Evolutionary conservation across 2,329 filamentous ascomycete species (phyloP).

Genomic region (Fusarium begoniae): DNA sequence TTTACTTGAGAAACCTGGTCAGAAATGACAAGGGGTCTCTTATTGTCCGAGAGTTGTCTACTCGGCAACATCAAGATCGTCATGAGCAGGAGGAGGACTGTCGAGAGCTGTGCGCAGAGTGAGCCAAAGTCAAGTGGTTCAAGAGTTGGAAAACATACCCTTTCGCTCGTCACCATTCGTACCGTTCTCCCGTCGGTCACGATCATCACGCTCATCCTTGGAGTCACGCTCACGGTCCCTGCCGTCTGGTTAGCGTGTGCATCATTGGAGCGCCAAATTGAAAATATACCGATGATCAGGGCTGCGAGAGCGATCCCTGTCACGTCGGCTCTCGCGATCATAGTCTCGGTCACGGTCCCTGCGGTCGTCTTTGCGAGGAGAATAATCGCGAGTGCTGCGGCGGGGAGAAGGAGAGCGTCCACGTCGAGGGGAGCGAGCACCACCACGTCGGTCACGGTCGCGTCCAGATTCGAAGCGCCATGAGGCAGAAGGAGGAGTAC

Average conservation of each 20-base stretch:
- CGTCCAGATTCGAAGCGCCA: constrained; percentile 97
- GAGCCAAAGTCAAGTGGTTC: constrained; percentile 27
- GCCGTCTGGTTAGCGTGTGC: constrained; percentile 14
- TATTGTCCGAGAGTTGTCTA: constrained; percentile 46
- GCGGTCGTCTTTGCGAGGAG: constrained; percentile 88
- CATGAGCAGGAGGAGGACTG: constrained; percentile 83
- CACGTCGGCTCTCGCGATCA: constrained; percentile 78
- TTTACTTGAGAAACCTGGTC: constrained; percentile 32
- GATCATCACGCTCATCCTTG: constrained; percentile 75
- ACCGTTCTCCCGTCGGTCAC: constrained; percentile 78
- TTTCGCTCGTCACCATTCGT: constrained; percentile 91
- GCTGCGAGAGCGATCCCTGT: constrained; percentile 80
- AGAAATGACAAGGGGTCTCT: constrained; percentile 12
- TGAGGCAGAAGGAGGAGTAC: constrained; percentile 95
- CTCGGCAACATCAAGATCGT: constrained; percentile 96
- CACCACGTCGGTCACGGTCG: constrained; percentile 71
- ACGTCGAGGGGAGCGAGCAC: constrained; percentile 70
- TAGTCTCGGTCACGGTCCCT: constrained; percentile 82
- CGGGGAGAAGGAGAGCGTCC: constrained; percentile 82
- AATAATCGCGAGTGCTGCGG: constrained; percentile 80
- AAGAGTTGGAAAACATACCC: constrained; percentile 62
- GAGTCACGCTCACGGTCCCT: constrained; percentile 65
- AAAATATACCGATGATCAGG: constrained; percentile 67
- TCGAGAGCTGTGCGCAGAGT: constrained; percentile 65
- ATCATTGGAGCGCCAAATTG: background rate